Percentiles rank a stretch among this genome's conserved stretches.
Conservation (phyloP, 805 yeast species). For the Jamesozyma hellenica region DNA sequence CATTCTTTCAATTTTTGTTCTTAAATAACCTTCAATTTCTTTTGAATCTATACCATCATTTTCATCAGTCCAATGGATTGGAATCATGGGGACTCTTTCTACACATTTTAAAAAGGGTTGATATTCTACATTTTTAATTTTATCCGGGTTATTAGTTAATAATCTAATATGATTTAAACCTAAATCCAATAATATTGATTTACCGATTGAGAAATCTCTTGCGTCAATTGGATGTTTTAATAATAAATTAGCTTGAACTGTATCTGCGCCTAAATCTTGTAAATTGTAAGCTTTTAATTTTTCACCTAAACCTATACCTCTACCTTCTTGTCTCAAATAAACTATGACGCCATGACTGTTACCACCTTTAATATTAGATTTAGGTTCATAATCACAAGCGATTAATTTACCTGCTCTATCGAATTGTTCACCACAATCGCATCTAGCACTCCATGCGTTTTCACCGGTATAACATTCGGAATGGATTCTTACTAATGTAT, state of each 20-base stretch:
- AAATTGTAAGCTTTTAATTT: conserved; percentile 92
- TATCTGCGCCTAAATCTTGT: conserved; percentile 97
- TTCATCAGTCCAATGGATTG: conserved; percentile 71
- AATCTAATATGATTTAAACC: conserved; percentile 63
- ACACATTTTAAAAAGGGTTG: conserved; percentile 61
- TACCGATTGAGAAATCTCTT: conserved; percentile 87
- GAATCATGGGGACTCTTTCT: conserved; percentile 94
- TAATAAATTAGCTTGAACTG: conserved; percentile 89
- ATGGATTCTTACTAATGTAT: conserved; percentile 75
- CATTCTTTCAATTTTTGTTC: conserved; percentile 94
- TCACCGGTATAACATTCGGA: conserved; percentile 98
- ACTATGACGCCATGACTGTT: conserved; percentile 90
- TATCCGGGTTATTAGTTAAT: conserved; percentile 92
- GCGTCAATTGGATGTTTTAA: conserved; percentile 96
- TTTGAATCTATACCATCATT: conserved; percentile 62
- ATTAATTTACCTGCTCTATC: conserved; percentile 94
- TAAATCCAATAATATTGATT: conserved; percentile 80
- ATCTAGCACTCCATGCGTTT: conserved; percentile 97
- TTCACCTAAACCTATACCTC: conserved; percentile 98
- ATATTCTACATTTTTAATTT: conserved; percentile 90
- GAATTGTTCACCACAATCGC: conserved; percentile 98
- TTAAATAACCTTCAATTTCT: conserved; percentile 86
- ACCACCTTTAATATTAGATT: conserved; percentile 36
- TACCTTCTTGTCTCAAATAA: conserved; percentile 92
- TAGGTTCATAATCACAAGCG: conserved; percentile 30